Base-by-base conservation (phyloP, 371 early-diverging fungal species). In the Fennellomyces sp. region DNA sequence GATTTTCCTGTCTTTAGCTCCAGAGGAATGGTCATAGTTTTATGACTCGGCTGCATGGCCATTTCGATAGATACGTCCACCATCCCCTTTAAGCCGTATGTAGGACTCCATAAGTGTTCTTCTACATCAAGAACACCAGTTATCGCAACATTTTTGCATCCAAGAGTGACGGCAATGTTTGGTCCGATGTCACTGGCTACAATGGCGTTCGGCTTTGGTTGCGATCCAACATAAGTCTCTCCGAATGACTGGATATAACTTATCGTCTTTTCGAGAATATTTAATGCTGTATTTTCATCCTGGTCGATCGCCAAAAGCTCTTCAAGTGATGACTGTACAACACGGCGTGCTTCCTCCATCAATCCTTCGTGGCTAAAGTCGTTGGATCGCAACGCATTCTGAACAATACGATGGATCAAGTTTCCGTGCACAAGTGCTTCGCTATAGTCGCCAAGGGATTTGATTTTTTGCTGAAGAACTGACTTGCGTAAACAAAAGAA, bases 41-140 rank as follows among this genome's bases (percentile, higher is more conserved):
- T 70, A 2, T 60, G 56, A 19, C 41, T 60, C 1, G 70, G 72
- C 1, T 61, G 57, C 51, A 87, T 58, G 5, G 66, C 66, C 0
- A 84, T 76, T 49, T 88, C 74, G 4, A 93, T 55, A 1, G 92
- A 82, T 21, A 88, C 89, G 63, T 98, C 98, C 7, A 98, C 81
- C 69, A 92, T 94, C 17, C 98, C 98, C 52, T 96, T 97, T 15
- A 98, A 63, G 0, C 98, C 98, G 70, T 84, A 94, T 48, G 76
- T 91, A 2, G 94, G 93, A 21, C 96, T 94, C 94, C 95, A 95
- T 7, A 96, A 77, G 58, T 87, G 87, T 56, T 98, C 98, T 68
- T 98, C 98, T 56, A 95, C 89, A 64, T 94, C 93, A 57, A 96
- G 62, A 0, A 96, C 75, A 23, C 86, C 82, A 29, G 70, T 78